Conservation (phyloP, 2,329 filamentous ascomycete species). For the Talaromyces sp. region DNA sequence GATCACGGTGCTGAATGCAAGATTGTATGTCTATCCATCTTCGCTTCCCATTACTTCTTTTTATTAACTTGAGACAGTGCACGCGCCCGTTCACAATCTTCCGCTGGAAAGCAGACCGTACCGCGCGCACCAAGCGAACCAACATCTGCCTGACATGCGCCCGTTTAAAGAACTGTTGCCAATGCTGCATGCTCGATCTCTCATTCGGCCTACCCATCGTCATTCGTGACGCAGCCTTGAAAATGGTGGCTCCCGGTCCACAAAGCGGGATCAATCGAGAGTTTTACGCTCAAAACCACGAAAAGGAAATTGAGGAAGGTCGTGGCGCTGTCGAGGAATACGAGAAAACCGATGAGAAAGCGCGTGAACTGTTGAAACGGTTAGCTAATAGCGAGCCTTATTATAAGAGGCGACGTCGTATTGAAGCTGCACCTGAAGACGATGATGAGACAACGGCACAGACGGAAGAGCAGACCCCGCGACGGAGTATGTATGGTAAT, state of each 20-base stretch:
- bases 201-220: constrained; percentile 93
- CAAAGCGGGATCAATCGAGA: constrained; percentile 90
- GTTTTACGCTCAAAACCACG: constrained; percentile 96
- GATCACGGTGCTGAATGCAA: constrained; percentile 87
- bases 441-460: constrained; percentile 27
- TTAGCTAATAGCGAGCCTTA: constrained; percentile 92
- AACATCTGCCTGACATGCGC: constrained; percentile 96
- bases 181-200: constrained; percentile 97
- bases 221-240: constrained; percentile 89
- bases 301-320: constrained; percentile 90
- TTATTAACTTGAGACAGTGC: constrained; percentile 47
- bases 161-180: constrained; percentile 96
- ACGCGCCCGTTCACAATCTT: constrained; percentile 95
- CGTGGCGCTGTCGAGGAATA: constrained; percentile 81
- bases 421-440: constrained; percentile 54
- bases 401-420: constrained; percentile 76
- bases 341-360: constrained; percentile 96
- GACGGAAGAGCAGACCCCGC: constrained; percentile 39
- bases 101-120: constrained; percentile 88
- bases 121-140: constrained; percentile 84
- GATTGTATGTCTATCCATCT: constrained; percentile 39
- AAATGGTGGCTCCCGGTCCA: constrained; percentile 94
- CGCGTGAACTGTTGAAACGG: constrained; percentile 75
- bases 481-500: constrained; percentile 39
- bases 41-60: background rate